These are phyloP conservation scores for Misopates orontium DNA, from an alignment of 257 asterid species.

Conservation along the genomic window DNA sequence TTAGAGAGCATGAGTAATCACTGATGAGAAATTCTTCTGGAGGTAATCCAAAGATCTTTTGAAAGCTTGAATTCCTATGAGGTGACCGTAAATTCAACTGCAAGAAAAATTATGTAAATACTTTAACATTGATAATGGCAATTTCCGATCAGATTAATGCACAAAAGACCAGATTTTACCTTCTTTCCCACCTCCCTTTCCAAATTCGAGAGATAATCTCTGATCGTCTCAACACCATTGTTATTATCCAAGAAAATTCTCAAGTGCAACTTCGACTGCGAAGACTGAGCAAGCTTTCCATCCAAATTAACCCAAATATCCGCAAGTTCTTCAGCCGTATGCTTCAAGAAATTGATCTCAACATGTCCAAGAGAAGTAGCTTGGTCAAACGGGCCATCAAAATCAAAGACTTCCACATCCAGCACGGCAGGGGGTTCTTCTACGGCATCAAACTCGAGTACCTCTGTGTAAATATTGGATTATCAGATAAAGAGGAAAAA, in stretches of 20 bases:
- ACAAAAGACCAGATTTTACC: conserved; percentile 39
- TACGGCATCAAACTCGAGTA: conserved; percentile 86
- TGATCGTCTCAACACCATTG: conserved; percentile 83
- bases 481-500: conserved; percentile 6
- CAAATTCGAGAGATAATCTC: conserved; percentile 79
- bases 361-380: conserved; percentile 77
- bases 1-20: conserved; percentile 85
- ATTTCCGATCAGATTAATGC: conserved; percentile 5
- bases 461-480: conserved; percentile 49
- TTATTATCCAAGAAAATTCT: conserved; percentile 82
- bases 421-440: conserved; percentile 93
- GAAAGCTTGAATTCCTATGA: conserved; percentile 74
- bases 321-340: conserved; percentile 75
- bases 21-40: conserved; percentile 88
- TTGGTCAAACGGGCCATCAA: conserved; percentile 85
- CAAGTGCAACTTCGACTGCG: conserved; percentile 79
- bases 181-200: conserved; percentile 94
- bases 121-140: conserved; percentile 3
- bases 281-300: conserved; percentile 80
- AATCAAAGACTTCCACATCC: conserved; percentile 80
- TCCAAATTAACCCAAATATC: conserved; percentile 87
- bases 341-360: conserved; percentile 85
- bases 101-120: conserved; percentile 23
- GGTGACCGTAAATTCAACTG: conserved; percentile 89
- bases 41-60: conserved; percentile 78